Base-by-base conservation (phyloP, 768 basidiomycete genomes). In the Mycena filopes region DNA sequence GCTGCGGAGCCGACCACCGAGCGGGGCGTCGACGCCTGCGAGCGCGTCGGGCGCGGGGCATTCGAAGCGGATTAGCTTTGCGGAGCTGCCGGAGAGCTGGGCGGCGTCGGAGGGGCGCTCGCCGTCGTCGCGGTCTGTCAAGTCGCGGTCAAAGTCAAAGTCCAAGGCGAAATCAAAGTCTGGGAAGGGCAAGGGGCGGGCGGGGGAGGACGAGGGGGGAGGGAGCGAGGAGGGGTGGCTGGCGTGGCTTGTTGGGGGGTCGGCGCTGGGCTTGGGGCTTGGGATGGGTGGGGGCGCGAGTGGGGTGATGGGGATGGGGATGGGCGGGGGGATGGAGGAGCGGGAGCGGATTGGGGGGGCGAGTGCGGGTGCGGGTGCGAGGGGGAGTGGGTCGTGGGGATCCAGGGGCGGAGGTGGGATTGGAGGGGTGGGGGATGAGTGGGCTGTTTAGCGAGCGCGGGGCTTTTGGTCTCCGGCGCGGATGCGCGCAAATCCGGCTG, bases 11-110 rank as follows among this genome's bases (percentile, higher is more conserved):
- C 26, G 61, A 7, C 47, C 64, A 11, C 68, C 67, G 8, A 71
- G 73, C 55, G 84, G 82, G 53, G 67, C 81, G 43, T 72, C 84
- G 13, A 83, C 63, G 42, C 86, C 47, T 88, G 86, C 54, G 81
- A 85, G 56, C 63, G 66, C 81, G 45, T 72, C 83, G 13, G 83
- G 54, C 26, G 85, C 43, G 88, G 86, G 55, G 81, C 84, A 55
- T 63, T 79, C 91, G 11, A 93, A 91, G 69, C 83, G 88, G n/a
- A 93, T 94, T 45, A 91, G 88, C 65, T 94, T 94, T 68, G 91
- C 91, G 38, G 83, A 88, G 77, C 80, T 90, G 50, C 91, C 91
- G 0, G 91, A 92, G 76, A 85, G 87, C 38, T 89, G 90, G 66
- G 80, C 84, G 38, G 69, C 55, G 50, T 76, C 80, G 58, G 40